A percentile compares a stretch with the other conserved stretches of the same genome.
Evolutionary conservation across 441 rosid genomes (phyloP).

Genomic region (Raphanus hybrid): DNA sequence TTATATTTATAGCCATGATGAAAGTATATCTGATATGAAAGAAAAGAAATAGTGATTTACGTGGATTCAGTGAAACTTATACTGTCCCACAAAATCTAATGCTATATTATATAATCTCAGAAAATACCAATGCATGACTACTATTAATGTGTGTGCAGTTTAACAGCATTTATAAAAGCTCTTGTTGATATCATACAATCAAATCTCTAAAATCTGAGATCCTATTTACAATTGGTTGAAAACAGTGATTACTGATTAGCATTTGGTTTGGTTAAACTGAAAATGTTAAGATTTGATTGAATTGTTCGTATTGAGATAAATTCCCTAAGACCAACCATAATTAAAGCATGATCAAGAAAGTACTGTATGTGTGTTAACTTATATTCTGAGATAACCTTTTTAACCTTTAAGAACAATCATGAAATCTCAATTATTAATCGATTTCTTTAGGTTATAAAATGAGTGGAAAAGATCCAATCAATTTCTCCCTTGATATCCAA

Average conservation of each 20-base stretch:
- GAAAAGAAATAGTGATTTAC: background rate
- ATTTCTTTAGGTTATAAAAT: slow-evolving; percentile 38
- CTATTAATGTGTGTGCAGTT: background rate
- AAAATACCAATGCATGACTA: slow-evolving; percentile 15
- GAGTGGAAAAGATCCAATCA: slow-evolving; percentile 12
- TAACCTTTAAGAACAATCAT: slow-evolving; percentile 32
- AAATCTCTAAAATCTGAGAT: slow-evolving; percentile 26
- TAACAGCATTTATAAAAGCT: slow-evolving; percentile 15
- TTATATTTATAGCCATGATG: slow-evolving; percentile 2
- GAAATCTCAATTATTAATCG: slow-evolving; percentile 28
- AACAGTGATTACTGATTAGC: background rate
- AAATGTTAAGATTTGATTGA: background rate
- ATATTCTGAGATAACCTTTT: slow-evolving; percentile 34
- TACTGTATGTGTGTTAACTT: slow-evolving; percentile 11
- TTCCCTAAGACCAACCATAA: slow-evolving; percentile 8
- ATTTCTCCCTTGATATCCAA: slow-evolving; percentile 43
- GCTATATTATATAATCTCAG: slow-evolving; percentile 9
- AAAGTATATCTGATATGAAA: background rate
- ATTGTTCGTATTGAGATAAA: background rate
- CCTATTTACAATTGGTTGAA: background rate
- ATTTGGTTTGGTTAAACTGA: background rate
- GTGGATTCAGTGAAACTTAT: slow-evolving; percentile 22
- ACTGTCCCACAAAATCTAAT: slow-evolving; percentile 18
- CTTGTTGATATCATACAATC: slow-evolving; percentile 8
- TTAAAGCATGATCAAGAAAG: background rate